phyloP scores from a whole-genome alignment of 768 basidiomycete species.

The Amanita pseudoporphyria region DNA sequence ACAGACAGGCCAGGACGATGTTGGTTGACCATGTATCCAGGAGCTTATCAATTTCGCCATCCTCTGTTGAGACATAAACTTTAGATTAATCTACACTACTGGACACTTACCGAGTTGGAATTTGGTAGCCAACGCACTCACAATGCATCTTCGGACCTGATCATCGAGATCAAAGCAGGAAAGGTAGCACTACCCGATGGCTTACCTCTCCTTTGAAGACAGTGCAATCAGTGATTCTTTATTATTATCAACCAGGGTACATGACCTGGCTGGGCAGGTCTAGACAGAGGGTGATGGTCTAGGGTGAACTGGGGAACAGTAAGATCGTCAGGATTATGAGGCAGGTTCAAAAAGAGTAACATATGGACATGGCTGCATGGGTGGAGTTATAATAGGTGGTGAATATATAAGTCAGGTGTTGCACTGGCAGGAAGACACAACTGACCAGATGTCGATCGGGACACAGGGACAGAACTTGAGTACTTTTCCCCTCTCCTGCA shows the following conservation, averaged over 20 bases:
- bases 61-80: constrained; percentile 14
- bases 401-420: too few relatives aligned
- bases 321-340: not conserved
- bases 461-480: too few relatives aligned
- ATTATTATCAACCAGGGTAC: too few relatives aligned
- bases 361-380: not conserved
- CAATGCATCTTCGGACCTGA: constrained; percentile 32
- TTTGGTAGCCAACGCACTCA: constrained; percentile 40
- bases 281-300: too few relatives aligned
- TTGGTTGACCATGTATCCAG: not conserved
- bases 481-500: too few relatives aligned
- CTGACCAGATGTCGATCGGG: too few relatives aligned
- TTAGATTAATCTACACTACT: not conserved
- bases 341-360: not conserved
- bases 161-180: not conserved
- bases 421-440: too few relatives aligned
- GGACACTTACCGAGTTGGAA: constrained; percentile 36
- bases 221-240: too few relatives aligned
- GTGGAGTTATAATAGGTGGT: too few relatives aligned
- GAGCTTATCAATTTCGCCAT: constrained; percentile 38
- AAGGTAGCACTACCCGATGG: not conserved
- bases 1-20: constrained; percentile 40
- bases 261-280: too few relatives aligned
- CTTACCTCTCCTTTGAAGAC: constrained; percentile 36
- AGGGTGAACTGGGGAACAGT: too few relatives aligned